Evolutionary conservation across 805 yeast species (phyloP), one percentile per base, ranked within the genome.

Genomic region (Wickerhamiella nectarea): DNA sequence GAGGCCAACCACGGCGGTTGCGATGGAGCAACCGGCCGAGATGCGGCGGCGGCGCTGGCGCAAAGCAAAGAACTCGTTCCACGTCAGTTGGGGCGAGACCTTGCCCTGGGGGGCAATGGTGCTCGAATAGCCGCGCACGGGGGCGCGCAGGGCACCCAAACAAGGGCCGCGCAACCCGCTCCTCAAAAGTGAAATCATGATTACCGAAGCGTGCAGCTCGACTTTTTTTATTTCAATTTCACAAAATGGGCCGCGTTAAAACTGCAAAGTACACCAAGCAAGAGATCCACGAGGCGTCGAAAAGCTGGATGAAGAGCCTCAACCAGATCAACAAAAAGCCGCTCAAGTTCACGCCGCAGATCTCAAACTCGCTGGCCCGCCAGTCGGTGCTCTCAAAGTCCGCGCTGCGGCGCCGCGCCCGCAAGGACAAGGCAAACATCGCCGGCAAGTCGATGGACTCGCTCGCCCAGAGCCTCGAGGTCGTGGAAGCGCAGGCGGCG

Each of bases 21-120:
- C 57, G 2, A 74, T 66, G 1, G 95, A 82, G 1, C 87, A 71
- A 1, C 68, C 74, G 10, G 75, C 60, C 56, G 86, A 83, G 50
- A 82, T 65, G 39, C 74, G 64, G 51, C 91, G 77, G 58, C 83
- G 83, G 51, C 76, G 75, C 54, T 79, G 80, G 56, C 94, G 75
- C 55, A 87, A 68, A 35, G 66, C 61, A 52, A 91, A 76, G 59
- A 84, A 91, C 38, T 83, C 78, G 34, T 75, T 72, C 98, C 98
- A 91, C 41, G 74, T 22, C 36, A 41, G 38, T 4, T 31, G 28
- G 8, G 36, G 36, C 21, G 17, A 11, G 6, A 18, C 19, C 12
- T 36, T 21, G 33, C 9, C 22, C 12, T 33, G 38, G 9, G 43
- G 43, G 25, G 43, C 43, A 7, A 40, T 22, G 7, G 37, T 40